These are phyloP conservation scores for Cucumis hystrix DNA, from an alignment of 306 rosid species.

Conservation along the genomic window DNA sequence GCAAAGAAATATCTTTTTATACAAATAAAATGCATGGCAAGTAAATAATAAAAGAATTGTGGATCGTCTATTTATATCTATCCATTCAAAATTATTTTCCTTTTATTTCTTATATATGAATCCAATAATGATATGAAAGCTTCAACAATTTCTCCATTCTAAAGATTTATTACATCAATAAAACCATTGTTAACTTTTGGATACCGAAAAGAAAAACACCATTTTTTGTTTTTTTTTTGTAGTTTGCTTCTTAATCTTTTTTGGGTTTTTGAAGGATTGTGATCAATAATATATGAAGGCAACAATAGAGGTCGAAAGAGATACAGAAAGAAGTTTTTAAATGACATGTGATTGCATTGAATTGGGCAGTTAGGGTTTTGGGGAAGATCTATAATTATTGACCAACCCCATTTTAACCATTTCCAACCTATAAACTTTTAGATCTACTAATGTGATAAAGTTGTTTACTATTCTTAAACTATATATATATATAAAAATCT, in stretches of 20 bases:
- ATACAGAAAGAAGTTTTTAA: neutral
- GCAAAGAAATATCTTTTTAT: too few species aligned
- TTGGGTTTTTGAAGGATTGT: neutral
- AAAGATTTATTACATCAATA: neutral
- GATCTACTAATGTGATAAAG: too few species aligned
- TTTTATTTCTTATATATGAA: neutral
- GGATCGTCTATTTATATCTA: too few species aligned
- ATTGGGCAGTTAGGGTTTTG: neutral
- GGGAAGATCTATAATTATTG: neutral
- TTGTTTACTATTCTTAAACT: too few species aligned
- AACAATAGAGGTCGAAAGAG: neutral
- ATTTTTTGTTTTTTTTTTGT: neutral
- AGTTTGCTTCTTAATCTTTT: neutral
- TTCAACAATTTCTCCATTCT: neutral
- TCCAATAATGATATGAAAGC: neutral
- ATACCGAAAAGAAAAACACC: neutral
- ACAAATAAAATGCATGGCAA: neutral
- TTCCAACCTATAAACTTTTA: neutral
- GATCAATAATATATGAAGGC: neutral
- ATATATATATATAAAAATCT: too few species aligned
- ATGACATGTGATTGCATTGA: conserved; percentile 1
- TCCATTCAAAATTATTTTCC: neutral
- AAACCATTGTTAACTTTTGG: neutral
- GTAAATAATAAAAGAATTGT: too few species aligned
- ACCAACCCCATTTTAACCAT: neutral